Conservation (phyloP, 805 yeast genomes). For the Lipomyces spencermartinsiae region DNA sequence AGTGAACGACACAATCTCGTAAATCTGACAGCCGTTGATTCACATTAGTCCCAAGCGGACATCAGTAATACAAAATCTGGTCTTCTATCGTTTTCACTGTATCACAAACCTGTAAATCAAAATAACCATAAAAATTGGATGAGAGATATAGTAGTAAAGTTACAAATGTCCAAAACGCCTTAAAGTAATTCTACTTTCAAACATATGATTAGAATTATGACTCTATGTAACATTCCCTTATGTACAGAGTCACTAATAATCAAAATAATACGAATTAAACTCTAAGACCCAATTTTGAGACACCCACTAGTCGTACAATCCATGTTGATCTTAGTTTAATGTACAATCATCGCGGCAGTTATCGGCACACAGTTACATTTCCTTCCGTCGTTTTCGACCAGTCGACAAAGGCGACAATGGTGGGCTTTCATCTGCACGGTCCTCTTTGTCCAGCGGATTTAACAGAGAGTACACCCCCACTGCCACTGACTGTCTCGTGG, state of each 20-base stretch:
- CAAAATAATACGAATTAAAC: background rate
- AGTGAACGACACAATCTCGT: too few species aligned
- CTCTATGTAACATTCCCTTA: background rate
- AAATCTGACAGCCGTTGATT: too few species aligned
- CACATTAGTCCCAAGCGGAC: too few species aligned
- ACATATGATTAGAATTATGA: background rate
- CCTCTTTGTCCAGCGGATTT: slow-evolving; percentile 32
- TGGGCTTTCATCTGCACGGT: slow-evolving; percentile 27
- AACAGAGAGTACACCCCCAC: slow-evolving; percentile 33
- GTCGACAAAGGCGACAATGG: slow-evolving; percentile 34
- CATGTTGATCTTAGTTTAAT: background rate
- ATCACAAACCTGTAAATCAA: background rate
- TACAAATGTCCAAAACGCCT: background rate
- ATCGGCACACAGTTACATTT: slow-evolving; percentile 1
- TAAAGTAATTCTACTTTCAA: background rate
- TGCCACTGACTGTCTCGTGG: slow-evolving; percentile 11
- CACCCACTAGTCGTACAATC: slow-evolving; percentile 1
- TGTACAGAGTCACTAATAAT: background rate
- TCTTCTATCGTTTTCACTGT: background rate
- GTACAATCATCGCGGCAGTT: background rate
- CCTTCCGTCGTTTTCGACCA: slow-evolving; percentile 33
- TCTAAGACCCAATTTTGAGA: background rate
- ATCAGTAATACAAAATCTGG: background rate
- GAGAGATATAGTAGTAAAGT: background rate
- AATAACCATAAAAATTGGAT: background rate